Conservation (phyloP, 139 green algal species). For the Micractinium sp. region DNA sequence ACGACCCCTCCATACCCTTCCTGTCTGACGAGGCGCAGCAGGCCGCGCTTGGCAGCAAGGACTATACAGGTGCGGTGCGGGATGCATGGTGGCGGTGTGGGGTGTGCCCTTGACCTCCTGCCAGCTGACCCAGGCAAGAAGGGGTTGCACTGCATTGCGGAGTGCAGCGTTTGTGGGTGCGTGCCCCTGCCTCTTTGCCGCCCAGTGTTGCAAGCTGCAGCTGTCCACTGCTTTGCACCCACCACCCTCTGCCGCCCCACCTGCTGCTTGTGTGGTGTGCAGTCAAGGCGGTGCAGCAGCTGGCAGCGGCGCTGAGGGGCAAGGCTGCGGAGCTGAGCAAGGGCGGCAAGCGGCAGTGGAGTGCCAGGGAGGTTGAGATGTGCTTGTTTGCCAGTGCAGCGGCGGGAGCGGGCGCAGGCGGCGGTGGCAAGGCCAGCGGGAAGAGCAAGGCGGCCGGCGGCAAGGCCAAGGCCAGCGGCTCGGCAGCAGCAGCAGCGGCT, state of each 20-base stretch:
- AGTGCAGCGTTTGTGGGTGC: background rate
- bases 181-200: background rate
- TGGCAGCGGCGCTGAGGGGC: conserved; percentile 31
- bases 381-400: conserved; percentile 16
- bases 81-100: background rate
- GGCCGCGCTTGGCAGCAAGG: conserved; percentile 34
- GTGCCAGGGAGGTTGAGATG: conserved; percentile 23
- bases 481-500: background rate
- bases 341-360: conserved; percentile 16
- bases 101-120: background rate
- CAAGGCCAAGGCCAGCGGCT: background rate
- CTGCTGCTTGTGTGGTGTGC: background rate
- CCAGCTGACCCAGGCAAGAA: background rate
- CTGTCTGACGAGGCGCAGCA: conserved; percentile 69
- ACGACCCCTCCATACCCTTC: conserved; percentile 49
- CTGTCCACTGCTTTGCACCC: background rate
- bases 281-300: conserved; percentile 26
- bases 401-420: background rate
- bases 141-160: background rate
- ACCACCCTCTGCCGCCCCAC: background rate
- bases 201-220: background rate
- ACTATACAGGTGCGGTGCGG: conserved; percentile 49
- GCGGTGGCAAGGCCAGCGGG: background rate
- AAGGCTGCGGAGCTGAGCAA: conserved; percentile 42
- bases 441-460: background rate